These are phyloP conservation scores for Rubroboletus satanas DNA, from an alignment of 768 basidiomycete species.

Conservation along the genomic window DNA sequence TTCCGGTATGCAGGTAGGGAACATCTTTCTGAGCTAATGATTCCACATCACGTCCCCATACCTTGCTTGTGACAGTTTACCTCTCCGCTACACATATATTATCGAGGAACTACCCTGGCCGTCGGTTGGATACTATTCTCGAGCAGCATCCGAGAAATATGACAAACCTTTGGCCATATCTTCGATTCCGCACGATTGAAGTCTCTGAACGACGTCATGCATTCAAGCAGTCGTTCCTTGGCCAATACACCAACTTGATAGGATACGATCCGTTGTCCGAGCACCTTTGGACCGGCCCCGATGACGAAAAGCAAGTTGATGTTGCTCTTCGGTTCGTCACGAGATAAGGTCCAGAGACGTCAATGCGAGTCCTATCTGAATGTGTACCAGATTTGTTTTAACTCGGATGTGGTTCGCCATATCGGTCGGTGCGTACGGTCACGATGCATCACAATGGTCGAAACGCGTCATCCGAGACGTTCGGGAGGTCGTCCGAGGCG, in stretches of 20 bases:
- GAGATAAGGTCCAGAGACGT: not conserved
- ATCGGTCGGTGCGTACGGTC: slow-evolving; percentile 44
- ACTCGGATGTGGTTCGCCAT: slow-evolving; percentile 61
- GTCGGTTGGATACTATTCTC: slow-evolving; percentile 41
- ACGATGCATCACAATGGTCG: slow-evolving; percentile 34
- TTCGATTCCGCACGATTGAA: slow-evolving; percentile 49
- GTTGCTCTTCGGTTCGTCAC: slow-evolving; percentile 52
- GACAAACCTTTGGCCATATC: slow-evolving; percentile 73
- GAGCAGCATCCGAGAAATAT: slow-evolving; percentile 39
- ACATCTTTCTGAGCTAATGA: not conserved
- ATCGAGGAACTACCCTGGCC: slow-evolving; percentile 44
- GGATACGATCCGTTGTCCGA: slow-evolving; percentile 37
- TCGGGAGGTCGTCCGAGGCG: slow-evolving; percentile 48
- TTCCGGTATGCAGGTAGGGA: slow-evolving; percentile 60
- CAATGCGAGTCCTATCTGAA: slow-evolving; percentile 1
- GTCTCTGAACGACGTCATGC: slow-evolving; percentile 29
- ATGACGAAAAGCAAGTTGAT: slow-evolving; percentile 52
- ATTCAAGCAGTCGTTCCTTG: slow-evolving; percentile 54
- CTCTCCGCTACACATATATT: slow-evolving; percentile 56
- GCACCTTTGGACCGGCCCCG: slow-evolving; percentile 56
- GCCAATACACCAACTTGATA: slow-evolving; percentile 27
- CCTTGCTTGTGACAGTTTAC: slow-evolving; percentile 43
- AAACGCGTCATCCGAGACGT: slow-evolving; percentile 41
- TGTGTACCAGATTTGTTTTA: slow-evolving; percentile 50
- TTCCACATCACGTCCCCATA: not conserved